Evolutionary conservation across 192 early-diverging fungal species (phyloP).

Genomic region (Coemansia aciculifera): DNA sequence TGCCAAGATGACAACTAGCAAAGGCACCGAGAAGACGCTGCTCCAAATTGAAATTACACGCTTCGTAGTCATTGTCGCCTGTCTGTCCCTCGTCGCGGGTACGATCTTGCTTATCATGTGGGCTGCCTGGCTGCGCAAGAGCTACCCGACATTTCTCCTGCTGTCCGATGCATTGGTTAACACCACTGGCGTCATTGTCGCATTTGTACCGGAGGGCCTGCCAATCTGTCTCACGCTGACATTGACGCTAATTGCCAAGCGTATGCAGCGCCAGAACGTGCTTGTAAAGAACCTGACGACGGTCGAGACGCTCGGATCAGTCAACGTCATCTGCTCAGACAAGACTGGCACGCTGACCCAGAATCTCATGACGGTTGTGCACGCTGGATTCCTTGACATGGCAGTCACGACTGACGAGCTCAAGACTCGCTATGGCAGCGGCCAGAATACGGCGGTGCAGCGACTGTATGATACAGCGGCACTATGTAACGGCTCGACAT

Average conservation of each 20-base stretch:
- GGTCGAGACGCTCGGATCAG: constrained; percentile 91
- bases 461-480: constrained; percentile 29
- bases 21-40: constrained; percentile 70
- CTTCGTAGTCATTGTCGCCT: constrained; percentile 76
- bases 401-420: constrained; percentile 7
- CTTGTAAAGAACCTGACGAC: constrained; percentile 88
- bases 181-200: constrained; percentile 56
- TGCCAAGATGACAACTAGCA: constrained; percentile 78
- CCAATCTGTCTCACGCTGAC: constrained; percentile 56
- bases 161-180: constrained; percentile 57
- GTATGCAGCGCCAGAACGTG: constrained; percentile 76
- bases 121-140: constrained; percentile 89
- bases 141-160: constrained; percentile 93
- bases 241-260: constrained; percentile 84
- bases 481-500: constrained; percentile 66
- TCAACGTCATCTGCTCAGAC: constrained; percentile 94
- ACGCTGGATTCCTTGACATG: constrained; percentile 45
- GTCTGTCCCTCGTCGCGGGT: constrained; percentile 79
- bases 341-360: constrained; percentile 95
- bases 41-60: constrained; percentile 85
- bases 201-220: constrained; percentile 31
- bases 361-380: constrained; percentile 94
- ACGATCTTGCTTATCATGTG: constrained; percentile 92
- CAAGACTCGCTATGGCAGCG: background rate
- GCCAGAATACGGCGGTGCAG: background rate